phyloP scores from a whole-genome alignment of 352 stramenopile species.

The Pythium aquatile region DNA sequence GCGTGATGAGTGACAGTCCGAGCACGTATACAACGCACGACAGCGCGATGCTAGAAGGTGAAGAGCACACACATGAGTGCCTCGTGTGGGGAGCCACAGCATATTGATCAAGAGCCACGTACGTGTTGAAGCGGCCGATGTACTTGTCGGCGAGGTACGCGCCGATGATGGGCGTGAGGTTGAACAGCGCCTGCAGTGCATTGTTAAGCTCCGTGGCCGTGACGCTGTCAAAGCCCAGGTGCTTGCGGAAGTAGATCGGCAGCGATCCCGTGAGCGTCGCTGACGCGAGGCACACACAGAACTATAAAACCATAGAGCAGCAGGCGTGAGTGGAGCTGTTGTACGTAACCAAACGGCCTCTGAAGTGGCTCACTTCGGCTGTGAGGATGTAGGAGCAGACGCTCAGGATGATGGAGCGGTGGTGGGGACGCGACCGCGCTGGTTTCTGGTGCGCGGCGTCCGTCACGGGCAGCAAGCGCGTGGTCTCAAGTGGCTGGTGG shows the following conservation, averaged over 20 bases:
- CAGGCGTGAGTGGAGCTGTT: no score
- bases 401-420: conserved; percentile 80
- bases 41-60: conserved; percentile 51
- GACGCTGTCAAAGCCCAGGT: conserved; percentile 74
- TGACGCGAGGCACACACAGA: conserved; percentile 83
- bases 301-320: conserved; percentile 27
- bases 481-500: conserved; percentile 8
- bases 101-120: conserved; percentile 14
- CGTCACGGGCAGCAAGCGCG: conserved; percentile 20
- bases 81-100: no score
- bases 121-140: conserved; percentile 77
- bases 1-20: conserved; percentile 67
- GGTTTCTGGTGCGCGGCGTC: neutral
- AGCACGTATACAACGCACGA: conserved; percentile 76
- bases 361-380: conserved; percentile 45
- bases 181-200: conserved; percentile 82
- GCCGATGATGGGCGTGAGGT: conserved; percentile 79
- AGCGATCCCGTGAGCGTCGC: conserved; percentile 82
- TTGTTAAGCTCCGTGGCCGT: conserved; percentile 86
- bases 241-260: conserved; percentile 88
- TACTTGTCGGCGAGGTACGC: conserved; percentile 80
- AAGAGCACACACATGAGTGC: neutral
- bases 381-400: conserved; percentile 89
- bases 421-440: conserved; percentile 10
- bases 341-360: neutral